Percentiles rank a stretch among this genome's conserved stretches.
phyloP scores from a whole-genome alignment of 2,329 filamentous ascomycete species.

The Colletotrichum sublineola region DNA sequence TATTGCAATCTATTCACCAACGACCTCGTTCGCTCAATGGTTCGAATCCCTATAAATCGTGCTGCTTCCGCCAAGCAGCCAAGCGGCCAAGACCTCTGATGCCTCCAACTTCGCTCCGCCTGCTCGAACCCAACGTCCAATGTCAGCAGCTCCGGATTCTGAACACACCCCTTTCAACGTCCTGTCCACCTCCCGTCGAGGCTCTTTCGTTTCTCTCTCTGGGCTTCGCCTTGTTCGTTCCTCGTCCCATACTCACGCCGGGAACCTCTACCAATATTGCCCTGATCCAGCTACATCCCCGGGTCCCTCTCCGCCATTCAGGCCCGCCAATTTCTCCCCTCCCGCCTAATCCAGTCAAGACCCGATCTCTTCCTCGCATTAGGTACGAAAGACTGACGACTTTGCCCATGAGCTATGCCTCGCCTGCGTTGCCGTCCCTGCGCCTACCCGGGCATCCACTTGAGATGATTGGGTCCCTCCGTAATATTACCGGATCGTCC shows the following conservation, averaged over 20 bases:
- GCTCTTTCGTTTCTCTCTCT: background rate
- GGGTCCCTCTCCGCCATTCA: background rate
- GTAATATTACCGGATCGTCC: background rate
- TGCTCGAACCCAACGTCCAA: conserved; percentile 25
- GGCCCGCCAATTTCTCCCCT: background rate
- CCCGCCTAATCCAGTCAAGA: background rate
- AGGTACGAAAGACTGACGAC: background rate
- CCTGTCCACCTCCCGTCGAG: background rate
- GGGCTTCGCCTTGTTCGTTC: background rate
- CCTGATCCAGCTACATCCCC: conserved; percentile 29
- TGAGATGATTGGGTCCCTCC: background rate
- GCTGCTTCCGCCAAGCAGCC: conserved; percentile 38
- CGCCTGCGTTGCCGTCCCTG: background rate
- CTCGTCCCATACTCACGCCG: background rate
- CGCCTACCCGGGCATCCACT: background rate
- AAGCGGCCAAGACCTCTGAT: conserved; percentile 34
- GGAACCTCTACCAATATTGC: background rate
- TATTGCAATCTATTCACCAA: background rate
- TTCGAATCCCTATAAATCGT: conserved; percentile 32
- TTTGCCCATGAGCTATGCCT: background rate
- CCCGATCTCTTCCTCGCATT: background rate
- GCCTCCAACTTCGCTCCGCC: conserved; percentile 16
- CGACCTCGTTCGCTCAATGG: conserved; percentile 3
- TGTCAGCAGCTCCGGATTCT: conserved; percentile 16
- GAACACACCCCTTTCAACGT: background rate